Evolutionary conservation across 768 basidiomycete genomes (phyloP), one percentile per base, ranked within the genome.

Genomic region (Boletellus ananiceps): DNA sequence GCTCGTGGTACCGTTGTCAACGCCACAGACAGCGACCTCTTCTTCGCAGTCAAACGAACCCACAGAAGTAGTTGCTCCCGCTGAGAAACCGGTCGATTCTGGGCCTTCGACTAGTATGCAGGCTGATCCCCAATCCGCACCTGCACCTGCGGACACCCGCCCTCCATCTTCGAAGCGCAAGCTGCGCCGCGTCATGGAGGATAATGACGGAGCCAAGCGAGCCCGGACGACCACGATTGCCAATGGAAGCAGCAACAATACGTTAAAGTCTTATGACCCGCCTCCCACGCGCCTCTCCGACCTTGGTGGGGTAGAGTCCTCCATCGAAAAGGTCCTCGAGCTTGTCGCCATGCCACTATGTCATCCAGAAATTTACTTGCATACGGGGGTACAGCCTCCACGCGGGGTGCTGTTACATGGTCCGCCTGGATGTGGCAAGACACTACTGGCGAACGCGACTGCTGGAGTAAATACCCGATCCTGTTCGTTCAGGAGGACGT

Each of bases 381-480:
- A 93, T 56, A 94, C 93, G 0, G 95, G 96, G 2, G 87, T 96
- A 3, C 86, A 89, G 55, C 86, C 94, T 4, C 93, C 95, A 1
- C 72, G 94, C 40, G 96, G 96, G 11, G 92, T 99, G 0, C 68
- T 99, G 18, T 68, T 99, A 8, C 89, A 97, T 66, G 96, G 96
- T 1, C 95, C 96, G 5, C 93, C 95, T 0, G 96, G 95, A 13
- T 97, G 94, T 60, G 96, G 96, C 5, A 99, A 99, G 71, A 98
- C 96, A 0, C 69, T 95, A 55, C 69, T 98, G 16, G 95, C 94
- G 13, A 86, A 93, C 65, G 96, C 94, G 15, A 88, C 98, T 50
- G 94, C 94, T 40, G 96, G 96, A 47, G 94, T 93, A 61, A 62
- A 84, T 74, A 11, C 5, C 7, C 15, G 4, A n/a, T 7, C 8